Percentiles rank a stretch among this genome's conserved stretches.
Conservation (phyloP, 371 early-diverging fungal species). For the Syncephalastrum racemosum region DNA sequence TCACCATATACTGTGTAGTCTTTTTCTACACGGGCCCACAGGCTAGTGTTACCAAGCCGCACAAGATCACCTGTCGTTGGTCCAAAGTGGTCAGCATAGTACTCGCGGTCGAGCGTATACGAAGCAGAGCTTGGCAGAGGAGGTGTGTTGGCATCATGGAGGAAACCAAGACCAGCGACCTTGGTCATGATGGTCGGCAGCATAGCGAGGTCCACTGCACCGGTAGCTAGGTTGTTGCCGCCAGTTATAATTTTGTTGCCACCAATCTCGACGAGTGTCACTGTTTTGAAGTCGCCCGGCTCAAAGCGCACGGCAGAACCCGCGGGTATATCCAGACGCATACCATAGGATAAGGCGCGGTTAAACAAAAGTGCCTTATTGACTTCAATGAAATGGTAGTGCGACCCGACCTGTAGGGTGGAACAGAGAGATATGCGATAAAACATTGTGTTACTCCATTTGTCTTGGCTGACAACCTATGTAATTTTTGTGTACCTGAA, state of each 20-base stretch:
- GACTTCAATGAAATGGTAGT: constrained; percentile 92
- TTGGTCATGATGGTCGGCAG: constrained; percentile 46
- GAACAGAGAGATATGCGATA: constrained; percentile 7
- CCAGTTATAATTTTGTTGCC: constrained; percentile 80
- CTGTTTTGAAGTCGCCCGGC: constrained; percentile 82
- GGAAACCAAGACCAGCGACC: constrained; percentile 53
- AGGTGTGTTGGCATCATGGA: constrained; percentile 56
- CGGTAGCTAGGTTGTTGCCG: constrained; percentile 81
- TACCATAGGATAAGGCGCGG: constrained; percentile 79
- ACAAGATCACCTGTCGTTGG: constrained; percentile 91
- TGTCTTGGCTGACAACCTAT: not conserved
- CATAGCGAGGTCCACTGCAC: constrained; percentile 57
- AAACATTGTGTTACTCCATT: not conserved
- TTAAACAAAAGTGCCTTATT: constrained; percentile 82
- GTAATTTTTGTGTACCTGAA: constrained; percentile 59
- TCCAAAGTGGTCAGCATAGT: constrained; percentile 88
- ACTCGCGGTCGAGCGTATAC: constrained; percentile 67
- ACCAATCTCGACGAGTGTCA: constrained; percentile 80
- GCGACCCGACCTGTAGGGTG: constrained; percentile 74
- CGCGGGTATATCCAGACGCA: constrained; percentile 87
- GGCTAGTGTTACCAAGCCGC: constrained; percentile 79
- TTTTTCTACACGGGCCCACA: constrained; percentile 86
- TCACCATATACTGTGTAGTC: constrained; percentile 91
- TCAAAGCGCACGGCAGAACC: constrained; percentile 78
- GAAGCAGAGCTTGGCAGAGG: constrained; percentile 34